A percentile compares a stretch with the other conserved stretches of the same genome.
Conservation (phyloP, 768 basidiomycete genomes). For the Basidioascus undulatus region DNA sequence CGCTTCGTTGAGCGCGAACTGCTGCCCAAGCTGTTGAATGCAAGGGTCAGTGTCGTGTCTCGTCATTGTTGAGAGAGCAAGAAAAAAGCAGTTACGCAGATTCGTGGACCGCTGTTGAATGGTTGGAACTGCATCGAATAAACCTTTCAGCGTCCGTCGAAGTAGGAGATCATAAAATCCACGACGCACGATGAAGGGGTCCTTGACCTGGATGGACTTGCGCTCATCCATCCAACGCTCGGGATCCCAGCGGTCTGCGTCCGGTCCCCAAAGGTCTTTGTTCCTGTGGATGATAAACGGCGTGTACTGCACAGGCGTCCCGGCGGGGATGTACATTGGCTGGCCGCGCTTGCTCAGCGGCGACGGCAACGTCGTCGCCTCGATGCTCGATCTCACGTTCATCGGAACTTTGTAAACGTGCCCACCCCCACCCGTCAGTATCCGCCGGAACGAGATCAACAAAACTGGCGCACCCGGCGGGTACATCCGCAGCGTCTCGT, state of each 20-base stretch:
- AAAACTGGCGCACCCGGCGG: too few relatives aligned
- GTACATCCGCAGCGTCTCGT: slow-evolving; percentile 53
- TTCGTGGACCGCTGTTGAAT: slow-evolving; percentile 45
- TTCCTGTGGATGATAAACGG: slow-evolving; percentile 44
- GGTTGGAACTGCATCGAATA: slow-evolving; percentile 49
- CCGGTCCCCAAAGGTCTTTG: slow-evolving; percentile 41
- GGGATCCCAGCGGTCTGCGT: slow-evolving; percentile 54
- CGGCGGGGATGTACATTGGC: slow-evolving; percentile 32
- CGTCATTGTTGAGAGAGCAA: neutral
- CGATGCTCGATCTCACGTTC: slow-evolving; percentile 33
- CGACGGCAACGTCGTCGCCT: slow-evolving; percentile 28
- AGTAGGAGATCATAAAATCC: too few relatives aligned
- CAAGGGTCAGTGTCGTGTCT: slow-evolving; percentile 4
- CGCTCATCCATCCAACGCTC: slow-evolving; percentile 45
- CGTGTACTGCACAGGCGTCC: slow-evolving; percentile 33
- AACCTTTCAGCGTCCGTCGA: slow-evolving; percentile 15
- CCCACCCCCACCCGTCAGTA: too few relatives aligned
- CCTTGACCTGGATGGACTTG: slow-evolving; percentile 18
- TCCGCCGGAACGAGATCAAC: too few relatives aligned
- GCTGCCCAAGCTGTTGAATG: slow-evolving; percentile 39
- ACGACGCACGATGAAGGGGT: too few relatives aligned
- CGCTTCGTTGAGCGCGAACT: slow-evolving; percentile 52
- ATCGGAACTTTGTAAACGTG: too few relatives aligned
- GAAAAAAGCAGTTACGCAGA: slow-evolving; percentile 18
- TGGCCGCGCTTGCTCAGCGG: slow-evolving; percentile 22